These are phyloP conservation scores for Lasiodiplodia hormozganensis DNA, from an alignment of 2,329 filamentous ascomycete genomes.

Conservation along the genomic window DNA sequence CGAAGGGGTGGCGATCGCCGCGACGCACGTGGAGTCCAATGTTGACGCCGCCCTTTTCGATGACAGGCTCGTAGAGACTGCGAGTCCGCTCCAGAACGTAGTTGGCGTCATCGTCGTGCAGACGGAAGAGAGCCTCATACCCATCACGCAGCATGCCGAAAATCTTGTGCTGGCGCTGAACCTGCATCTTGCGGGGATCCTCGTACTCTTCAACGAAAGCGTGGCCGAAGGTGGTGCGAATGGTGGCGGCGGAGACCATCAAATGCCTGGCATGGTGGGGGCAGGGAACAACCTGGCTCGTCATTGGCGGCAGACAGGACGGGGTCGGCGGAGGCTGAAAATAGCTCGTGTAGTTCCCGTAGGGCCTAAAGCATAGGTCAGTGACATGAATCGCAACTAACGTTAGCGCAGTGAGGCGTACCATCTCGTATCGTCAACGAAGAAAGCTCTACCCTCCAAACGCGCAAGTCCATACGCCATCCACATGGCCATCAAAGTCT, in stretches of 20 bases:
- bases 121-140: slow-evolving; percentile 76
- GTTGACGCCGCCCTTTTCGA: slow-evolving; percentile 58
- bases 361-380: slow-evolving; percentile 59
- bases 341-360: slow-evolving; percentile 75
- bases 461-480: slow-evolving; percentile 81
- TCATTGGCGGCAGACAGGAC: slow-evolving; percentile 73
- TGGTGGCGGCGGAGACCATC: slow-evolving; percentile 73
- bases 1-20: slow-evolving; percentile 78
- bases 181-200: slow-evolving; percentile 54
- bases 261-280: slow-evolving; percentile 78
- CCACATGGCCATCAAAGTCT: slow-evolving; percentile 80
- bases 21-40: slow-evolving; percentile 81
- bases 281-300: slow-evolving; percentile 79
- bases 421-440: slow-evolving; percentile 84
- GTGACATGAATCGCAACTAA: background rate
- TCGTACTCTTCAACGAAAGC: slow-evolving; percentile 62
- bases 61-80: slow-evolving; percentile 60
- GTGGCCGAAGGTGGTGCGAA: slow-evolving; percentile 68
- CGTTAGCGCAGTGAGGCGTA: slow-evolving; percentile 36
- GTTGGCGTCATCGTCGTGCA: slow-evolving; percentile 68
- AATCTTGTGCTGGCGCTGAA: slow-evolving; percentile 64
- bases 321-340: slow-evolving; percentile 72
- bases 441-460: slow-evolving; percentile 77
- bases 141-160: slow-evolving; percentile 73
- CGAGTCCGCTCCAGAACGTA: slow-evolving; percentile 69